phyloP scores from a whole-genome alignment of 2,329 filamentous ascomycete genomes.

The Knufia fluminis region DNA sequence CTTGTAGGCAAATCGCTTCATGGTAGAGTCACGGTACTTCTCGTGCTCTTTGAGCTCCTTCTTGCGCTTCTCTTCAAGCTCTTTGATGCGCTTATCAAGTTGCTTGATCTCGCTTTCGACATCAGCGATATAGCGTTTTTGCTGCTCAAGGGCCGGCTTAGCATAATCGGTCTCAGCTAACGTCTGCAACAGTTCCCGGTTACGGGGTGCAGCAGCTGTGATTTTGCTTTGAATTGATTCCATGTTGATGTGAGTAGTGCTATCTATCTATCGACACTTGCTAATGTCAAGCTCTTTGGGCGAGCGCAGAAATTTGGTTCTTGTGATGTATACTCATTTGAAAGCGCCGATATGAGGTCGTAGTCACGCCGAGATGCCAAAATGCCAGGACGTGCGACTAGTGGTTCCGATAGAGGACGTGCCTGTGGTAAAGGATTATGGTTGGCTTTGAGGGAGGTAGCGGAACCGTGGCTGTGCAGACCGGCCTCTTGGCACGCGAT shows the following conservation, averaged over 20 bases:
- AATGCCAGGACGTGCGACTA: no score
- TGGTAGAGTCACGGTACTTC: conserved; percentile 23
- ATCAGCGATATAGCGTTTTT: conserved; percentile 38
- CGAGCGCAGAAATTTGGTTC: no score
- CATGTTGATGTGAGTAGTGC: background rate
- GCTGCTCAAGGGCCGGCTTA: conserved; percentile 37
- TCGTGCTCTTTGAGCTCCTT: conserved; percentile 39
- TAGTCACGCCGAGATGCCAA: no score
- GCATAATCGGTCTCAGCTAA: conserved; percentile 45
- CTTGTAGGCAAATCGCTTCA: conserved; percentile 45
- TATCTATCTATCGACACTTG: no score
- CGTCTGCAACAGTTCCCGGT: conserved; percentile 37
- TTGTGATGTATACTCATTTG: no score
- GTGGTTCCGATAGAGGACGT: no score
- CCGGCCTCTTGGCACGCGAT: no score
- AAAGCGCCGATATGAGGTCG: no score
- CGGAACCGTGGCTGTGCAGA: no score
- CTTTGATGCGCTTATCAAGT: conserved; percentile 31
- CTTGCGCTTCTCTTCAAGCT: conserved; percentile 34
- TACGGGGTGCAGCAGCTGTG: conserved; percentile 32
- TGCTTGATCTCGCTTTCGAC: conserved; percentile 35
- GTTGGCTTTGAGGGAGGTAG: no score
- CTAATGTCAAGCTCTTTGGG: no score
- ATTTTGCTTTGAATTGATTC: conserved; percentile 27
- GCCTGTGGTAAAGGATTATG: no score